A percentile compares a stretch with the other conserved stretches of the same genome.
Conservation (phyloP, 805 yeast genomes). For the Suhomyces sp. region DNA sequence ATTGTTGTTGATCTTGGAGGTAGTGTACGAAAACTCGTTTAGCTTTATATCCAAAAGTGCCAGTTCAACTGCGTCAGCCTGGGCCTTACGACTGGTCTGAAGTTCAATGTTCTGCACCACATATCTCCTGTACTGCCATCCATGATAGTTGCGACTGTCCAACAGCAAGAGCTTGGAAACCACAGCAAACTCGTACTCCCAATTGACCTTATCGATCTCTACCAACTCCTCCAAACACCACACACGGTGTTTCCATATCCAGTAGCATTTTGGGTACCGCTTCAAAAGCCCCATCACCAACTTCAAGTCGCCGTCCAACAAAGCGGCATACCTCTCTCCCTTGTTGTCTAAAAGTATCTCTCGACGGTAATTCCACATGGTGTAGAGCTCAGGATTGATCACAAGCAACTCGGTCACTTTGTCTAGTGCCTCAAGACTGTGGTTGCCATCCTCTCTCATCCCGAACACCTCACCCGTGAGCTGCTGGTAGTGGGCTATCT, state of each 20-base stretch:
- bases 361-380: slow-evolving; percentile 87
- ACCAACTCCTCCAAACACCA: slow-evolving; percentile 63
- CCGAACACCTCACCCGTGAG: slow-evolving; percentile 46
- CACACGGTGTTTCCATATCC: slow-evolving; percentile 93
- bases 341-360: slow-evolving; percentile 47
- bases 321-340: slow-evolving; percentile 16
- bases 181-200: slow-evolving; percentile 68
- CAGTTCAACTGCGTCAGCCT: neutral
- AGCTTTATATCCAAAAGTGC: slow-evolving; percentile 26
- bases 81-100: neutral
- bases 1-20: slow-evolving; percentile 71
- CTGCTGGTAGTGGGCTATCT: slow-evolving; percentile 53
- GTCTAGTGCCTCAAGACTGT: slow-evolving; percentile 38
- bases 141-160: slow-evolving; percentile 88
- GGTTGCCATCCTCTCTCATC: slow-evolving; percentile 14
- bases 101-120: slow-evolving; percentile 48
- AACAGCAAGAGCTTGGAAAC: slow-evolving; percentile 63
- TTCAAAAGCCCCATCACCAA: slow-evolving; percentile 59
- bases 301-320: slow-evolving; percentile 55
- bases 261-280: slow-evolving; percentile 82
- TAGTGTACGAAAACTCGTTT: slow-evolving; percentile 73
- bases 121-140: slow-evolving; percentile 89
- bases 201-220: slow-evolving; percentile 50
- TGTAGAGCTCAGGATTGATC: slow-evolving; percentile 81
- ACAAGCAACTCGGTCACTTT: slow-evolving; percentile 56